Evolutionary conservation across 2,329 filamentous ascomycete genomes (phyloP), one percentile per base, ranked within the genome.

Genomic region (Penicillium glabrum): DNA sequence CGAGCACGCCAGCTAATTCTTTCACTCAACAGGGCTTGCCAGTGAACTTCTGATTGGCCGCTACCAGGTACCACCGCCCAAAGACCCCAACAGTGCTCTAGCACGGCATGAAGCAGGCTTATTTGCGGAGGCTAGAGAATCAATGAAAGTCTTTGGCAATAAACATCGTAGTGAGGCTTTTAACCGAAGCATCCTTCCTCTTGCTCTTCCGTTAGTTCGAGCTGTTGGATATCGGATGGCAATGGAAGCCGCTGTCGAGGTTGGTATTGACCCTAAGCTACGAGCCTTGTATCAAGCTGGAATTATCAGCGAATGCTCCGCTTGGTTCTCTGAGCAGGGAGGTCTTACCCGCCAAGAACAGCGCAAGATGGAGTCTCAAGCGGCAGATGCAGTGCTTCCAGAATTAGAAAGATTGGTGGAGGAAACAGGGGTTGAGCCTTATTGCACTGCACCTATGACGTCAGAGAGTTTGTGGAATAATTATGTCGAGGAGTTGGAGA

Each of bases 1-100:
- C 16, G 13, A 46, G 29, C 13, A 2, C 24, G 31, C 7, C 26
- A 11, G 9, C 19, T 31, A 24, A 23, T 48, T 8, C 33, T 50
- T n/a, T 13, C 2, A 27, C 21, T 13, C 2, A 3, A 46, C 13
- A 70, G 67, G 68, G 7, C 61, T 70, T 1, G 68, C 62, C 14
- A 61, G 59, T 3, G 68, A 70, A 26, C 58, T 70, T 1, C 47
- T 70, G 0, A 31, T 70, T 16, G 62, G 62, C 5, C 61, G 67
- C 14, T 70, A 69, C 24, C 23, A 61, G 23, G 21, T 69, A 3
- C 66, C 67, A 1, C 23, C 56, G 1, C 39, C 66, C 3, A 50
- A 33, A 10, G 13, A 60, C 5, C 59, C 64, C 0, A 41, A 16
- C 2, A 51, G 51, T 16, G 27, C 60, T 1, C n/a, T 71, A 7